These are phyloP conservation scores for Podaxis sp. DNA, from an alignment of 768 basidiomycete genomes.

Conservation along the genomic window DNA sequence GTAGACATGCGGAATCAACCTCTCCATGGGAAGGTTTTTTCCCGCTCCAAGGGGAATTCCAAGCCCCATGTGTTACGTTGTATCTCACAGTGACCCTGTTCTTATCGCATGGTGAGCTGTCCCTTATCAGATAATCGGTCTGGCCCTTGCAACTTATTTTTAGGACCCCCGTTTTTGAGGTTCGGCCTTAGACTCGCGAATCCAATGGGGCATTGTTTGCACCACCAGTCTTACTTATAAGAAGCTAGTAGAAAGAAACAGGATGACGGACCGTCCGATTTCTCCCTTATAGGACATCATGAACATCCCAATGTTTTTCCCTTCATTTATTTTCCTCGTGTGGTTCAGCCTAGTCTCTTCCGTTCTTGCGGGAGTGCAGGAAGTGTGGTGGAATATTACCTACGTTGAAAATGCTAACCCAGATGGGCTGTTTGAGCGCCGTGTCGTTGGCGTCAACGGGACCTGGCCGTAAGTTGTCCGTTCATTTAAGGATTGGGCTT, in stretches of 20 bases:
- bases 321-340: constrained; percentile 26
- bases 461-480: constrained; percentile 82
- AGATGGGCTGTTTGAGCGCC: constrained; percentile 74
- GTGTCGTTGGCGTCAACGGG: constrained; percentile 85
- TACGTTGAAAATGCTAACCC: constrained; percentile 81
- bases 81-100: neutral
- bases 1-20: no score
- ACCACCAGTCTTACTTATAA: neutral
- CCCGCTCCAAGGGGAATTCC: neutral
- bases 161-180: constrained; percentile 1
- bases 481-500: neutral
- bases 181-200: neutral
- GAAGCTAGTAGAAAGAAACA: neutral
- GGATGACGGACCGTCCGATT: neutral
- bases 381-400: constrained; percentile 90
- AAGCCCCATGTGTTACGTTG: neutral
- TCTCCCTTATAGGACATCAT: neutral
- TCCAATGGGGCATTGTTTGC: neutral
- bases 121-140: constrained; percentile 14
- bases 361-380: constrained; percentile 64
- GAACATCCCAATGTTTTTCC: constrained; percentile 2
- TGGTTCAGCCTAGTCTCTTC: constrained; percentile 35
- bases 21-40: neutral
- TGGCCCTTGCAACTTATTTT: neutral
- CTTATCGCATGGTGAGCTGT: constrained; percentile 6